phyloP scores from a whole-genome alignment of 768 basidiomycete genomes.

The Psilocybe cubensis region DNA sequence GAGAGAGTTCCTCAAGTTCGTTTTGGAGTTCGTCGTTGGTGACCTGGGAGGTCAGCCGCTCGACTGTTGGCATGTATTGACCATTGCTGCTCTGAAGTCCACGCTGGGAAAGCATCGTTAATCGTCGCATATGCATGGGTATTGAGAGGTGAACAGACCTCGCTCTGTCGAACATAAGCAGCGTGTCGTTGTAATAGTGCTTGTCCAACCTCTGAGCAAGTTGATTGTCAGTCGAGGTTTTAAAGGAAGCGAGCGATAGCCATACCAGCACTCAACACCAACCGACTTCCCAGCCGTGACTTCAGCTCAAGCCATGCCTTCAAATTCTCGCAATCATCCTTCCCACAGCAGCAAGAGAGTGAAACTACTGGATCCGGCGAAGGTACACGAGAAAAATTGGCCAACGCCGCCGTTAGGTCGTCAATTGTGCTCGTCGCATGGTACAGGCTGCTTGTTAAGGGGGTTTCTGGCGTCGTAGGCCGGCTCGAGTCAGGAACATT shows the following conservation, averaged over 20 bases:
- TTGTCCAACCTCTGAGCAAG: constrained; percentile 84
- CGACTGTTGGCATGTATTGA: constrained; percentile 12
- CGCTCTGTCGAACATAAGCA: constrained; percentile 76
- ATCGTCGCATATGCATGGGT: not conserved
- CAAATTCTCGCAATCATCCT: constrained; percentile 66
- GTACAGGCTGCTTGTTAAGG: constrained; percentile 53
- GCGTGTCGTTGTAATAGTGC: constrained; percentile 87
- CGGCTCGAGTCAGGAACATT: constrained; percentile 26
- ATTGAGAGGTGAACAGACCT: constrained; percentile 45
- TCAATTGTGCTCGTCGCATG: constrained; percentile 69
- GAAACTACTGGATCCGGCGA: constrained; percentile 69
- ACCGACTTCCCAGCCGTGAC: constrained; percentile 71
- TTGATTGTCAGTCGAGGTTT: constrained; percentile 1
- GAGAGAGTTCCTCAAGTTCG: constrained; percentile 41
- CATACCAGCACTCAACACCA: constrained; percentile 88
- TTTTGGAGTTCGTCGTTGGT: constrained; percentile 22
- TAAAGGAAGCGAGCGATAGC: constrained; percentile 12
- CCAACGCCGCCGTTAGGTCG: constrained; percentile 75
- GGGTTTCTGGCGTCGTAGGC: constrained; percentile 53
- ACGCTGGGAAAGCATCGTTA: constrained; percentile 14
- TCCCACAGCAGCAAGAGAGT: constrained; percentile 67
- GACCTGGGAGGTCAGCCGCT: constrained; percentile 12
- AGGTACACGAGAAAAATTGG: constrained; percentile 70
- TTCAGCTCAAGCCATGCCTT: constrained; percentile 67
- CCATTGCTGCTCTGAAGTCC: constrained; percentile 20